Percentiles rank a stretch among this genome's conserved stretches.
phyloP scores from a whole-genome alignment of 129 eudicot species.

The Glebionis coronaria region DNA sequence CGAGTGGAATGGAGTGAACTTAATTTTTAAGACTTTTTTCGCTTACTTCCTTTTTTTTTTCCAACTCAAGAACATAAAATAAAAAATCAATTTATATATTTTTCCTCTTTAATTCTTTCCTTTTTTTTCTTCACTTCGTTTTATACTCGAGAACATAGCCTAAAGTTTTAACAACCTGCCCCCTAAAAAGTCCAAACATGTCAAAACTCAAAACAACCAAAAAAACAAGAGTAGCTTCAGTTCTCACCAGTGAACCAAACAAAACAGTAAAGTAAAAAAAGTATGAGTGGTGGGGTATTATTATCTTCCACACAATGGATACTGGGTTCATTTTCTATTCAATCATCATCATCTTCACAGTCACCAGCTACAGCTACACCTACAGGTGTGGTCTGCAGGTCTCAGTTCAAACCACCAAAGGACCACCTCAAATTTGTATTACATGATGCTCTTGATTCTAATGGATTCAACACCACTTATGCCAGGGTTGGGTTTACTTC shows the following conservation, averaged over 20 bases:
- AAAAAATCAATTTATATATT: too few species aligned
- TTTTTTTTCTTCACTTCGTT: too few species aligned
- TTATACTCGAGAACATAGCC: too few species aligned
- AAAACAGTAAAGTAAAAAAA: neutral
- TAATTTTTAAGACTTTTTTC: too few species aligned
- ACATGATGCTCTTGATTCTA: conserved; percentile 79
- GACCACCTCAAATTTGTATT: conserved; percentile 57
- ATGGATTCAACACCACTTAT: conserved; percentile 63
- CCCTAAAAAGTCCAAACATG: neutral
- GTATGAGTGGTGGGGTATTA: conserved; percentile 34
- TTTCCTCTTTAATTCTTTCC: too few species aligned
- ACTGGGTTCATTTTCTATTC: conserved; percentile 19
- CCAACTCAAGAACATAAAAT: too few species aligned
- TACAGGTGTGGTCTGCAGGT: conserved; percentile 31
- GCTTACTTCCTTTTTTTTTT: too few species aligned
- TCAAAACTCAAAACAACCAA: neutral
- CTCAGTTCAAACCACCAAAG: conserved; percentile 33
- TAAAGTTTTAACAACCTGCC: too few species aligned
- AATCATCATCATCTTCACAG: conserved; percentile 13
- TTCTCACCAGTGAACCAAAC: neutral
- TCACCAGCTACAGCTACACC: neutral
- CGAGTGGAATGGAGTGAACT: too few species aligned
- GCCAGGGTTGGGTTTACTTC: conserved; percentile 54
- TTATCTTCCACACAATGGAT: conserved; percentile 46
- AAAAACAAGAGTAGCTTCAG: neutral